Percentiles rank a stretch among this genome's conserved stretches.
Evolutionary conservation across 805 yeast species (phyloP).

Genomic region (Yarrowia alimentaria): DNA sequence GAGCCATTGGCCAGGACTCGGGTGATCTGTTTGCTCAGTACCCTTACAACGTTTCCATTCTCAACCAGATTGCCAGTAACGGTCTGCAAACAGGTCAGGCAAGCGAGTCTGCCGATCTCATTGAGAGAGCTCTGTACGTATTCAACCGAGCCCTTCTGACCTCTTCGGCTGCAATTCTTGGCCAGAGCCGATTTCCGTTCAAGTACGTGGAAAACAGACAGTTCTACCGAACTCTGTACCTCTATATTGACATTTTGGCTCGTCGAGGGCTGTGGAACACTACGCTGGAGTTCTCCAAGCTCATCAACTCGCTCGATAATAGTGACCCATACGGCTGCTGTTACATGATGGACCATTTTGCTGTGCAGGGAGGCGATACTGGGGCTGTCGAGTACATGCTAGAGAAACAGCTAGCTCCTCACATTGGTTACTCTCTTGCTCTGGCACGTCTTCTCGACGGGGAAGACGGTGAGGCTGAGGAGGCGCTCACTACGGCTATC

Average conservation of each 20-base stretch:
- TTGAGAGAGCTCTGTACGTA: slow-evolving; percentile 74
- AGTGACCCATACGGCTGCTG: slow-evolving; percentile 72
- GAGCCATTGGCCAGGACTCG: slow-evolving; percentile 44
- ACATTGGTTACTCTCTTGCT: slow-evolving; percentile 21
- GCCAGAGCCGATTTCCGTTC: slow-evolving; percentile 67
- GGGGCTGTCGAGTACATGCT: slow-evolving; percentile 2
- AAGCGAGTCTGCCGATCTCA: slow-evolving; percentile 65
- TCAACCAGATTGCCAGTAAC: slow-evolving; percentile 75
- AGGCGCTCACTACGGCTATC: slow-evolving; percentile 18
- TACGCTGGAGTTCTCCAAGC: slow-evolving; percentile 72
- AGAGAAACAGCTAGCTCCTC: slow-evolving; percentile 9
- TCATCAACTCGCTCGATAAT: slow-evolving; percentile 58
- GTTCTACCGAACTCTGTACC: slow-evolving; percentile 68
- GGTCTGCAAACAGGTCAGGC: slow-evolving; percentile 71
- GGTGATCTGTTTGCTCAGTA: slow-evolving; percentile 45
- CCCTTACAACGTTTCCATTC: slow-evolving; percentile 75
- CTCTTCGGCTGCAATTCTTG: slow-evolving; percentile 51
- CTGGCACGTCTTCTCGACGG: slow-evolving; percentile 4
- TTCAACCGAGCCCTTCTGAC: slow-evolving; percentile 72
- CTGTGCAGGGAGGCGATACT: slow-evolving; percentile 59
- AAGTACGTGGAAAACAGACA: slow-evolving; percentile 72
- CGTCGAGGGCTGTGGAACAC: slow-evolving; percentile 76
- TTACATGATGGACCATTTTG: slow-evolving; percentile 76
- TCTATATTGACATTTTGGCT: slow-evolving; percentile 66
- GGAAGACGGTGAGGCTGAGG: slow-evolving; percentile 1